Conservation (phyloP, 2,329 filamentous ascomycete genomes). For the Lomentospora prolificans region DNA sequence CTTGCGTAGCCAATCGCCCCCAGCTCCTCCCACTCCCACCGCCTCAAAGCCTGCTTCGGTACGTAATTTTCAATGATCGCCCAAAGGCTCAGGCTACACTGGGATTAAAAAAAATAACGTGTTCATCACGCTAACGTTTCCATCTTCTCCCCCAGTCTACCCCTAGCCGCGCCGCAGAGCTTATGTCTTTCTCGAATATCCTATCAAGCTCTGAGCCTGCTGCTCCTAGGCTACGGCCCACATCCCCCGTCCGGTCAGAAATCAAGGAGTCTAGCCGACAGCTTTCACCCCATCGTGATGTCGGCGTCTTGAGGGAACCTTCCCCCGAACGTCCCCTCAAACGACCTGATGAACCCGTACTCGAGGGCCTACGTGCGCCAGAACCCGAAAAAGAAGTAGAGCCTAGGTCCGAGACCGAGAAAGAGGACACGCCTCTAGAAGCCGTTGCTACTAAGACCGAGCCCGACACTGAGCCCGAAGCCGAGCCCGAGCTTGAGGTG, state of each 20-base stretch:
- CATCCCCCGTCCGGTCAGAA: not conserved
- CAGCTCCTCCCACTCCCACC: conserved; percentile 7
- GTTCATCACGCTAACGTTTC: conserved; percentile 8
- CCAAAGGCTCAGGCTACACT: no score
- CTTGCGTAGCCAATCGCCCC: conserved; percentile 11
- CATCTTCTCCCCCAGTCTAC: conserved; percentile 36
- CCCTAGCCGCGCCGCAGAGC: conserved; percentile 65
- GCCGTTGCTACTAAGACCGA: not conserved
- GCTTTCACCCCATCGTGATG: conserved; percentile 6
- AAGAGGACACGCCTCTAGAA: not conserved
- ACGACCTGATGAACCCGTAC: not conserved
- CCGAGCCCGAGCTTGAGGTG: conserved; percentile 6
- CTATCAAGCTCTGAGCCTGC: conserved; percentile 70
- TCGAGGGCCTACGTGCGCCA: not conserved
- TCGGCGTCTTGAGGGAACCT: not conserved
- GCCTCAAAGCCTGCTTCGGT: conserved; percentile 8
- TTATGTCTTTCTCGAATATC: conserved; percentile 95
- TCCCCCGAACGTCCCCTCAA: not conserved
- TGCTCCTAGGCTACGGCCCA: conserved; percentile 36
- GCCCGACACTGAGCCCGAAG: conserved; percentile 3
- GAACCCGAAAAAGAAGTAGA: not conserved
- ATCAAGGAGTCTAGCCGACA: not conserved
- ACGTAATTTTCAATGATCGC: conserved; percentile 2
- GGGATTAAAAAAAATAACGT: no score
- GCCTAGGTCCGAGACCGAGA: not conserved